Percentiles rank a stretch among this genome's conserved stretches.
phyloP scores from a whole-genome alignment of 2,329 filamentous ascomycete species.

The Trichoderma asperellum region DNA sequence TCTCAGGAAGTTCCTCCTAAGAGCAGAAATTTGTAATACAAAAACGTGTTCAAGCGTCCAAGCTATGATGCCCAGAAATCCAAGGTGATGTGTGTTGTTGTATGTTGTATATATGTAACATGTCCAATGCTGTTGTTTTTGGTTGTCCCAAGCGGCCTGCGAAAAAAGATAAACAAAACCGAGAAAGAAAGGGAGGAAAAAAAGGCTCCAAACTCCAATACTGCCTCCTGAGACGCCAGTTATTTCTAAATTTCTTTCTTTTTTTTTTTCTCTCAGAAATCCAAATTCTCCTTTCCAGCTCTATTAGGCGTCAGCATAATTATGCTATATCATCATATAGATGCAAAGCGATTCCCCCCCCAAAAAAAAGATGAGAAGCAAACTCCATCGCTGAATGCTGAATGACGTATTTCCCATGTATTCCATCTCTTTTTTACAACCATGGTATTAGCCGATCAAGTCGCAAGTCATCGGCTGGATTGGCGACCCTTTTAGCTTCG shows the following conservation, averaged over 20 bases:
- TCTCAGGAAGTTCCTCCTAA: slow-evolving; percentile 4
- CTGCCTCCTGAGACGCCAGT: neutral
- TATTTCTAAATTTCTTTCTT: slow-evolving; percentile 3
- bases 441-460: neutral
- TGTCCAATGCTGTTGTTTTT: slow-evolving; percentile 1
- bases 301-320: slow-evolving; percentile 17
- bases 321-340: slow-evolving; percentile 29
- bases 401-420: slow-evolving; percentile 25
- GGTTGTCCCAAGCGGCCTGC: neutral
- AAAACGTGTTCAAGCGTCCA: slow-evolving; percentile 2
- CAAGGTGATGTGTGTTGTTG: neutral
- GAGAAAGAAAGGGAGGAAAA: neutral
- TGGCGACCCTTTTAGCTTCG: slow-evolving; percentile 1
- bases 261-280: neutral
- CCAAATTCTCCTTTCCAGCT: neutral
- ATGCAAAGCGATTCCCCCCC: slow-evolving; percentile 31
- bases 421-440: slow-evolving; percentile 16
- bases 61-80: neutral
- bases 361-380: slow-evolving; percentile 35
- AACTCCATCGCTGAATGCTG: slow-evolving; percentile 48
- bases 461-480: neutral
- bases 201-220: slow-evolving; percentile 13
- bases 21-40: slow-evolving; percentile 1
- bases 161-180: neutral
- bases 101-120: slow-evolving; percentile 15